A percentile compares a stretch with the other conserved stretches of the same genome.
phyloP scores from a whole-genome alignment of 2,329 filamentous ascomycete genomes.

The Fusarium equiseti region DNA sequence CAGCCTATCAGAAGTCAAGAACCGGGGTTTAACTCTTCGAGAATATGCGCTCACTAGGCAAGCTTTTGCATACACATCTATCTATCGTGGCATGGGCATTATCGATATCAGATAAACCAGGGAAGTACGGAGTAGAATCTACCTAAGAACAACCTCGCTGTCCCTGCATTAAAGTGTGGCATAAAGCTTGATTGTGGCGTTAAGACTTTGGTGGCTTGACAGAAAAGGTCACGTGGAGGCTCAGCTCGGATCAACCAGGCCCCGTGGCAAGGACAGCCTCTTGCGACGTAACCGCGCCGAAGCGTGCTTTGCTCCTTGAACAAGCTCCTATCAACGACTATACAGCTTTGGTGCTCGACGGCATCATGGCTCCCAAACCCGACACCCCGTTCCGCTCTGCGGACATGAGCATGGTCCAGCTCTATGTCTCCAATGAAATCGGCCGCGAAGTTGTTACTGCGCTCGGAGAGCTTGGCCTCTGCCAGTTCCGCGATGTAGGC shows the following conservation, averaged over 20 bases:
- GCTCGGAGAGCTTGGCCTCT: slow-evolving; percentile 92
- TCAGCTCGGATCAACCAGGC: slow-evolving; percentile 43
- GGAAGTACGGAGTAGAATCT: neutral
- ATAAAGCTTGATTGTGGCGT: slow-evolving; percentile 12
- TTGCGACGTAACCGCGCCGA: slow-evolving; percentile 47
- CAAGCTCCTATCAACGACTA: slow-evolving; percentile 49
- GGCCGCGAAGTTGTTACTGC: slow-evolving; percentile 97
- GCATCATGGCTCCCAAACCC: slow-evolving; percentile 72
- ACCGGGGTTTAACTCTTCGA: neutral
- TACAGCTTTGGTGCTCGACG: slow-evolving; percentile 49
- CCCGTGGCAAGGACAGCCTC: slow-evolving; percentile 37
- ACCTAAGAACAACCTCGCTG: neutral
- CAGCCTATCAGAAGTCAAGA: slow-evolving; percentile 20
- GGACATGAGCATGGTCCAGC: slow-evolving; percentile 99
- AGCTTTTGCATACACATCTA: slow-evolving; percentile 5
- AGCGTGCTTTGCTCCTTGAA: slow-evolving; percentile 46
- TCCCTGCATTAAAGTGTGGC: slow-evolving; percentile 1
- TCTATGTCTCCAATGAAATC: slow-evolving; percentile 99
- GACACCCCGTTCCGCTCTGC: slow-evolving; percentile 99
- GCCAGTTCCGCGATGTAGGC: slow-evolving; percentile 96
- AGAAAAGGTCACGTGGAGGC: slow-evolving; percentile 43
- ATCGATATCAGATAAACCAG: slow-evolving; percentile 26
- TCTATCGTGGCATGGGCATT: neutral
- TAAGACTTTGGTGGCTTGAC: neutral
- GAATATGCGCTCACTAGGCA: slow-evolving; percentile 7